Evolutionary conservation across 1,139 yeast genomes (phyloP), one percentile per base, ranked within the genome.

Genomic region (Suhomyces bokatorum): DNA sequence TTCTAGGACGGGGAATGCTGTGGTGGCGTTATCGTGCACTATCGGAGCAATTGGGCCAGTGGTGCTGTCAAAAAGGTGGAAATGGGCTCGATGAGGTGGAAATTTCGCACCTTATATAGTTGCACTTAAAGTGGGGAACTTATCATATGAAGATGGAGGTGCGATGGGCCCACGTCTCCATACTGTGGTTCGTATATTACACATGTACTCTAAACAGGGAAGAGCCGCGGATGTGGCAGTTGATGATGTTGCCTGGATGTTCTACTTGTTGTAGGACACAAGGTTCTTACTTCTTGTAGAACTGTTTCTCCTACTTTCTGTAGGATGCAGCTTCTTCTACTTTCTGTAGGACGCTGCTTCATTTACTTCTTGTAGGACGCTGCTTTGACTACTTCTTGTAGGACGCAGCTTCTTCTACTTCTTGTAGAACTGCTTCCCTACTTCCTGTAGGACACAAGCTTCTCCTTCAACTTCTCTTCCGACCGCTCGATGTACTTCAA

Each of bases 401-500:
- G 20, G 62, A 70, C 17, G 72, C 73, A 93, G 65, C 65, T 87
- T 87, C 35, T 79, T 78, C 61, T 85, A 73, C 32, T 73, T 71
- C 16, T 77, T n/a, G n/a, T n/a, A n/a, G n/a, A n/a, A n/a, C n/a
- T n/a, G n/a, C n/a, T n/a, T n/a, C n/a, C n/a, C 31, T 26, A 38
- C 22, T 42, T 42, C 24, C 35, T 42, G 20, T 33, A 10, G 20
- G 62, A 70, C 17, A 72, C 73, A 50, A 93, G 65, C 65, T 87
- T 87, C 35, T 79, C 78, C 61, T 85, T 87, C 58, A 93, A 73
- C 32, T 73, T 71, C 16, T 77, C 76, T 47, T 96, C 89, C 48
- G 83, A 79, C 48, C 77, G 77, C 58, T 93, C 97, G 47, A 93
- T 81, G 75, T 93, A 91, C 62, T 85, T 89, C 65, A 93, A 76